Conservation (phyloP, 345 rosid species). For the Ailanthus altissimus region DNA sequence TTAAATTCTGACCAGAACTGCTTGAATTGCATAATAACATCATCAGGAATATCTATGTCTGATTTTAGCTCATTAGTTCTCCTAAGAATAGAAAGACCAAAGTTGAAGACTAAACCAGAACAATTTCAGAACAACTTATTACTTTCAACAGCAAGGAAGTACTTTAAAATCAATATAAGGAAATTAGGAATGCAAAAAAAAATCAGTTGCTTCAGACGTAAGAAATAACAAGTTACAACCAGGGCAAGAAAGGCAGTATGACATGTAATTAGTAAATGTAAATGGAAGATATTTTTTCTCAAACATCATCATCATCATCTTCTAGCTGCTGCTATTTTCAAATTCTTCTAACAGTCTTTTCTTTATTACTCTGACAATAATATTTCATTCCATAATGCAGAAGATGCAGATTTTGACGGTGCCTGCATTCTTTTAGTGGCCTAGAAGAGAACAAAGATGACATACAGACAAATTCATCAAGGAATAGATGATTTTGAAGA, state of each 20-base stretch:
- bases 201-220: background rate
- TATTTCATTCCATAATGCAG: too few relatives aligned
- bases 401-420: too few relatives aligned
- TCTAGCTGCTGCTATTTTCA: too few relatives aligned
- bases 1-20: slow-evolving; percentile 80
- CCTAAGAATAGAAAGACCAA: slow-evolving; percentile 38
- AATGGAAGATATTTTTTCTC: background rate
- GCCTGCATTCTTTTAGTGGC: too few relatives aligned
- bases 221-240: background rate
- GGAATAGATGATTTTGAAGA: too few relatives aligned
- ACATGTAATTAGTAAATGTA: background rate
- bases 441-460: too few relatives aligned
- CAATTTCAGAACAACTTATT: background rate
- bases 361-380: too few relatives aligned
- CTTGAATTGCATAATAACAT: slow-evolving; percentile 61
- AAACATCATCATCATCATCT: too few relatives aligned
- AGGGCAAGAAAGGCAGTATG: background rate
- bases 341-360: too few relatives aligned
- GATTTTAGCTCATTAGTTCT: slow-evolving; percentile 85
- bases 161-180: background rate
- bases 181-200: background rate
- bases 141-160: background rate
- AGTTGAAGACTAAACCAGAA: slow-evolving; percentile 1
- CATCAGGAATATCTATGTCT: slow-evolving; percentile 67
- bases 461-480: too few relatives aligned